Percentiles rank a stretch among this genome's conserved stretches.
phyloP scores from a whole-genome alignment of 805 yeast genomes.

The Candida insectorum region DNA sequence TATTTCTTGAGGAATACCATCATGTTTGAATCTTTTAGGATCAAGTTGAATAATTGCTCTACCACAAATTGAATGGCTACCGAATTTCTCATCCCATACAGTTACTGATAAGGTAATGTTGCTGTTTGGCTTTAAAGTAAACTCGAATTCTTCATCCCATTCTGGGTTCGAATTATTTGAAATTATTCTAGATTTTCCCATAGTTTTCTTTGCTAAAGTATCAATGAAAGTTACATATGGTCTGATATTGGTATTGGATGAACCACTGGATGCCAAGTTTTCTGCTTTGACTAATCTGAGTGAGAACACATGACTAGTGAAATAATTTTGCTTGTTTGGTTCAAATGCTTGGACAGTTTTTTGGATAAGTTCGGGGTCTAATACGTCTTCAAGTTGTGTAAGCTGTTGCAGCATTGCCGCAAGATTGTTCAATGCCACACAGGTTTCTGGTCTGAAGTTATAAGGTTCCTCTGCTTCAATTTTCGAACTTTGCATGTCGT shows the following conservation, averaged over 20 bases:
- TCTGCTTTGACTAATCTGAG: constrained; percentile 63
- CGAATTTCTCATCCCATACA: constrained; percentile 64
- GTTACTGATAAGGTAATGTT: constrained; percentile 52
- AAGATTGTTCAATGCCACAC: constrained; percentile 74
- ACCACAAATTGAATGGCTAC: constrained; percentile 65
- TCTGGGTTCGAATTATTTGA: constrained; percentile 63
- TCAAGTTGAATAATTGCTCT: constrained; percentile 58
- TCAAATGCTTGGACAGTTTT: constrained; percentile 32
- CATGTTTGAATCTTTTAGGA: constrained; percentile 59
- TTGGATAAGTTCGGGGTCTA: constrained; percentile 59
- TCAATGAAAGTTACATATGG: constrained; percentile 65
- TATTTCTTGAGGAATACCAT: constrained; percentile 63
- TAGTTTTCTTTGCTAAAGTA: constrained; percentile 46
- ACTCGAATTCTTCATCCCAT: constrained; percentile 87
- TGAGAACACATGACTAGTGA: constrained; percentile 56
- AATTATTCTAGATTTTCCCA: constrained; percentile 69
- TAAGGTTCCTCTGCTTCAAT: constrained; percentile 45
- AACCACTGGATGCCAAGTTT: constrained; percentile 34
- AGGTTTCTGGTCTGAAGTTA: constrained; percentile 57
- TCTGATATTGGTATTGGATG: constrained; percentile 38
- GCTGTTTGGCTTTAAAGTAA: constrained; percentile 35
- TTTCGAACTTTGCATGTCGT: constrained; percentile 33
- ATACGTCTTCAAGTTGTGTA: constrained; percentile 48
- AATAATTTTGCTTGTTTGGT: constrained; percentile 25
- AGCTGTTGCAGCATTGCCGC: constrained; percentile 48